Conservation (phyloP, 1,284 basidiomycete species). For the Microbotryomycetes sp. region DNA sequence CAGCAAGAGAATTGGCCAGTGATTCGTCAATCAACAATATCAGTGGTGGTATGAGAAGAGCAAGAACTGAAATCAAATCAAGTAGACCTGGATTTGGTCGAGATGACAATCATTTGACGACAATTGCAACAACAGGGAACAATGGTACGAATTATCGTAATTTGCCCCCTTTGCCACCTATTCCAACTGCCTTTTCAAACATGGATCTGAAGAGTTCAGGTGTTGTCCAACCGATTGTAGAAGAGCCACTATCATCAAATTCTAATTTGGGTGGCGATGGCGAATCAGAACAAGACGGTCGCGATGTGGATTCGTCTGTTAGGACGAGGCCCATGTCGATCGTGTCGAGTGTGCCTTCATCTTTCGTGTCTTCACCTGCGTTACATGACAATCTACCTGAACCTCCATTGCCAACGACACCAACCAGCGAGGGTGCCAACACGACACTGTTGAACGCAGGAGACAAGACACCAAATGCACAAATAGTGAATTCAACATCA, state of each 20-base stretch:
- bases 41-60: background rate
- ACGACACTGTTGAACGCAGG: too few species aligned
- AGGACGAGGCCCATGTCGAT: conserved; percentile 7
- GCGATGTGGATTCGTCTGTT: background rate
- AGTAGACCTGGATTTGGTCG: too few species aligned
- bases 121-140: too few species aligned
- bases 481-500: background rate
- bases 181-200: conserved; percentile 32
- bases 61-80: background rate
- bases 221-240: conserved; percentile 6
- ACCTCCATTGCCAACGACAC: background rate
- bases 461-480: conserved; percentile 1
- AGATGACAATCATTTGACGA: too few species aligned
- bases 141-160: background rate
- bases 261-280: conserved; percentile 1
- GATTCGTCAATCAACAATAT: background rate
- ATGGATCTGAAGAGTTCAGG: background rate
- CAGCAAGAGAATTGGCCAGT: conserved; percentile 8
- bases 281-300: background rate
- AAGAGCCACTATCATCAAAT: background rate
- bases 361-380: background rate
- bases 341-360: conserved; percentile 6
- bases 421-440: background rate
- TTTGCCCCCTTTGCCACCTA: conserved; percentile 40
- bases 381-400: too few species aligned